phyloP scores from a whole-genome alignment of 257 asterid species.

The Cordia subcordata region DNA sequence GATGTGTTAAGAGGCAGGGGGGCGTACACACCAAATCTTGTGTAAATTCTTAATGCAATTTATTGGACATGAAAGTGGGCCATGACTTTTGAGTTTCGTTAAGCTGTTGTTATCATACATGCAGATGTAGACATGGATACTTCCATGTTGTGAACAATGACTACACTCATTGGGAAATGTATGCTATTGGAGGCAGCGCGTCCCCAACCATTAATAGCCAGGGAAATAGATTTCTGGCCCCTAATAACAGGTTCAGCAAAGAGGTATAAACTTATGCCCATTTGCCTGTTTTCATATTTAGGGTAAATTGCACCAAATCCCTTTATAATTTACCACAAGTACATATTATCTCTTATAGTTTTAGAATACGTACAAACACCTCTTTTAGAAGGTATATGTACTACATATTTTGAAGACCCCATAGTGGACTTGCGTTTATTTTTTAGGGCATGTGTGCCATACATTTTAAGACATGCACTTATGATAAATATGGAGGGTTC shows the following conservation, averaged over 20 bases:
- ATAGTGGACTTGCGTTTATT: no score
- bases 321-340: no score
- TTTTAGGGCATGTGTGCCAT: no score
- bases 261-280: slow-evolving; percentile 35
- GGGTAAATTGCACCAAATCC: no score
- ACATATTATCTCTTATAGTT: no score
- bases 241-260: slow-evolving; percentile 43
- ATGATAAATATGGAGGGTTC: no score
- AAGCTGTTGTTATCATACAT: slow-evolving; percentile 7
- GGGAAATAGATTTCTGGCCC: slow-evolving; percentile 82
- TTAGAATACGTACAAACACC: no score
- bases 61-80: slow-evolving; percentile 2
- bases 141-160: slow-evolving; percentile 91
- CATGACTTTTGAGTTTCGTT: background rate
- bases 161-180: slow-evolving; percentile 93
- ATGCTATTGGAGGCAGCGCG: slow-evolving; percentile 95
- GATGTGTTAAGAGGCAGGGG: no score
- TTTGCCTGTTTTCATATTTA: no score
- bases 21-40: background rate
- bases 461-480: no score
- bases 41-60: background rate
- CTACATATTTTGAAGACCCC: no score
- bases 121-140: slow-evolving; percentile 83
- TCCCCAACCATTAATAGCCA: slow-evolving; percentile 72
- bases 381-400: no score